Evolutionary conservation across 1,139 yeast genomes (phyloP), one percentile per base, ranked within the genome.

Genomic region (Magnusiomyces clavatus): DNA sequence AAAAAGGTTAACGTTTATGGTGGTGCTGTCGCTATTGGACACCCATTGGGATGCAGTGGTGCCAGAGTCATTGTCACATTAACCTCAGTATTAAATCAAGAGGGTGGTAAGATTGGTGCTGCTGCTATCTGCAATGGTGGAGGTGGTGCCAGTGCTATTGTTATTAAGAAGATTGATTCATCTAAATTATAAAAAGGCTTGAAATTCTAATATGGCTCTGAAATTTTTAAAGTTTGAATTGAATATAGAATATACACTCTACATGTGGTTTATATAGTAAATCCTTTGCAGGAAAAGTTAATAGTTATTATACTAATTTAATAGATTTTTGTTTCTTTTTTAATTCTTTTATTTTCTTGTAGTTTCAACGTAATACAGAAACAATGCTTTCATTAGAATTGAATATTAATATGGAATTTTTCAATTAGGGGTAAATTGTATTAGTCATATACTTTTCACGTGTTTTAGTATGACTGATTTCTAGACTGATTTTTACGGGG

Each of bases 111-210:
- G 75, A 72, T 82, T 61, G 98, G 98, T 69, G 88, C 81, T 60
- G 96, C 96, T 63, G 96, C 87, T 69, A 84, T 92, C 68, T 92
- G 97, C 78, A 92, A 92, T 71, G 97, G 98, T 76, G 98, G 98
- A 65, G 98, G 98, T 69, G 97, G 97, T 69, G 97, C 97, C 54
- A 84, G 95, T 54, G 82, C 95, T 39, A 71, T 87, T 60, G 85
- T 87, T 57, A 76, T 87, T 60, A 90, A 86, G 64, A 59, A 61
- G 40, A 58, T 58, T 24, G 14, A 24, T 42, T n/a, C 37, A 6
- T 31, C 53, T n/a, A 53, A 51, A 49, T 45, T 52, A 36, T 52
- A 52, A 44, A 42, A 37, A n/a, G n/a, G n/a, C n/a, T 24, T 24
- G 8, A 5, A 24, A 24, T 8, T 24, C 31, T 5, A 8, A 24